These are phyloP conservation scores for Mycena olivaceomarginata DNA, from an alignment of 768 basidiomycete genomes.

Conservation along the genomic window DNA sequence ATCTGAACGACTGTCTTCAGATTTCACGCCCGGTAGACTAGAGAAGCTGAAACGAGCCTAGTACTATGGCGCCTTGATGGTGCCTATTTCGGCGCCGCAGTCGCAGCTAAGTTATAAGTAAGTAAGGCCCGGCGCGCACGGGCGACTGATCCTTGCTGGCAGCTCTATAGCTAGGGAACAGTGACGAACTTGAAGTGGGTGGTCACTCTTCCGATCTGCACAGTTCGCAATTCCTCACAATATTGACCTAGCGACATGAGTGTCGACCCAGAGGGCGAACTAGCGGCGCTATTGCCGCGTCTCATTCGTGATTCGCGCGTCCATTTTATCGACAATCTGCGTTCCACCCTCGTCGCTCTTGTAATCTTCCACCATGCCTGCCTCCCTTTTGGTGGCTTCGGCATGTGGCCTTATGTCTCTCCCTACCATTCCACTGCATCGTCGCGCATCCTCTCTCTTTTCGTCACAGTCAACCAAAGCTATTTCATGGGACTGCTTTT, in stretches of 20 bases:
- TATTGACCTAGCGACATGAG: conserved; percentile 17
- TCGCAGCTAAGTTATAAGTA: too few species aligned
- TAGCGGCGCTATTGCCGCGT: conserved; percentile 40
- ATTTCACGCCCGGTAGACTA: too few species aligned
- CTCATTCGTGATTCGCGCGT: conserved; percentile 31
- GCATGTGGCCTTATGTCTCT: conserved; percentile 32
- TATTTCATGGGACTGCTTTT: conserved; percentile 45
- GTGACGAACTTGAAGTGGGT: too few species aligned
- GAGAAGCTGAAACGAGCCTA: too few species aligned
- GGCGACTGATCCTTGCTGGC: too few species aligned
- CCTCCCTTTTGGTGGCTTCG: conserved; percentile 32
- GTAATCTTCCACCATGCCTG: conserved; percentile 41
- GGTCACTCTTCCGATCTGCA: too few species aligned
- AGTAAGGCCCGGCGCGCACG: too few species aligned
- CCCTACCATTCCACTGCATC: conserved; percentile 26
- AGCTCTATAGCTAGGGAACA: too few species aligned
- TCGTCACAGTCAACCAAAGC: conserved; percentile 36
- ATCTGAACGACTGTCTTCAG: too few species aligned
- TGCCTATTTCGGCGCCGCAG: too few species aligned
- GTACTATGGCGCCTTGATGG: too few species aligned
- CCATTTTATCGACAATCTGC: conserved; percentile 43
- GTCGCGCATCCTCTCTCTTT: neutral
- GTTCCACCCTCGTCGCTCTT: conserved; percentile 37
- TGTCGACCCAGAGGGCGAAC: conserved; percentile 40
- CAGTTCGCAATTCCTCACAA: neutral